Base-by-base conservation (phyloP, 1,284 basidiomycete species). In the Naganishia sp. region DNA sequence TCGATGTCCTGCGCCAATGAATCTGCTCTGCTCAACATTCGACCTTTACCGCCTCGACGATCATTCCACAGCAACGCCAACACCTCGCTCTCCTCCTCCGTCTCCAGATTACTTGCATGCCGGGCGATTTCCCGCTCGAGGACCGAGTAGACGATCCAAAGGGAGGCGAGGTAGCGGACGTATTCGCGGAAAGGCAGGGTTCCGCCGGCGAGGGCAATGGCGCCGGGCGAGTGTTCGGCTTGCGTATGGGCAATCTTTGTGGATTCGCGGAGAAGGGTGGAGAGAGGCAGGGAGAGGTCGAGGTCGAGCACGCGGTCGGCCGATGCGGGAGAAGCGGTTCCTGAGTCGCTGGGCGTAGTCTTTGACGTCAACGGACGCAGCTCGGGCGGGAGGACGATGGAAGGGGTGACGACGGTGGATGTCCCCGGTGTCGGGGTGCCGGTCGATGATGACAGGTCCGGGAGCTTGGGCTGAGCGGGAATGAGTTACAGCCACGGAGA, bases 61-160 rank as follows among this genome's bases (percentile, higher is more conserved):
- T 66, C 60, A 10, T 45, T 50, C 66, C 66, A 67, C 18, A 67
- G 28, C 32, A 47, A 49, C 32, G 23, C 53, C 46, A 67, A 25
- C 32, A 61, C 65, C 21, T 66, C 65, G n/a, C 28, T 45, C 42
- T 60, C 56, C 9, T 32, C 53, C 25, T 57, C 60, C 32, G 32
- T 25, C 10, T 54, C 54, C n/a, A 18, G n/a, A 0, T 9, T 10
- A 6, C 15, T 25, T 21, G 61, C 42, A 39, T 45, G 43, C 54
- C 47, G 45, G 21, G 62, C 64, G 45, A 69, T 47, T 45, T 69
- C 60, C 15, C 31, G 28, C 45, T 69, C 68, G 21, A 69, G 28
- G 9, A 64, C 65, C 75, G 3, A 81, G 79, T 92, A 92, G 23
- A 92, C 81, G 71, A 89, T 84, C 85, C 87, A 90, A 10, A 92